phyloP scores from a whole-genome alignment of 164 flowering plant genomes.

The Magnolia changhungtana region DNA sequence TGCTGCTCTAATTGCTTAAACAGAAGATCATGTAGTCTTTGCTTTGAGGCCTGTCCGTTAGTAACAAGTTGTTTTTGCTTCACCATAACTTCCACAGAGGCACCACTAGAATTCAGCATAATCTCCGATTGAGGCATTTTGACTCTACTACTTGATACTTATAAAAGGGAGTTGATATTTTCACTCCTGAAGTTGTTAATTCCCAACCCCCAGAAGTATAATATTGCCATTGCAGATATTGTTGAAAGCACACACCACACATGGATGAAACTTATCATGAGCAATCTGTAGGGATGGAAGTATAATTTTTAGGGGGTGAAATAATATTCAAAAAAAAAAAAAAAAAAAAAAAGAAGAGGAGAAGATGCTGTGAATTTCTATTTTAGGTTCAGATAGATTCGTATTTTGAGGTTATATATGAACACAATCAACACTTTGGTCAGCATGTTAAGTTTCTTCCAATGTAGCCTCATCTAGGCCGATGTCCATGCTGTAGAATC shows the following conservation, averaged over 20 bases:
- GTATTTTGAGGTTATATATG: not conserved
- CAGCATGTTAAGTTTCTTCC: not conserved
- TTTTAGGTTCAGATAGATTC: not conserved
- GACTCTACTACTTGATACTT: not conserved
- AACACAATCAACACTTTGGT: no score
- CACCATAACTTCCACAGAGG: not conserved
- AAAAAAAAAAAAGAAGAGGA: no score
- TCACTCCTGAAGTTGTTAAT: not conserved
- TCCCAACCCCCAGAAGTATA: no score
- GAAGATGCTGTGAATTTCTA: not conserved
- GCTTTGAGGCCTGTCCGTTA: not conserved
- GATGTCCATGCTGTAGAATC: not conserved
- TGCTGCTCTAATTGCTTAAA: no score
- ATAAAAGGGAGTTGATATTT: not conserved
- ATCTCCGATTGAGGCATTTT: not conserved
- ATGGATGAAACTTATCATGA: not conserved
- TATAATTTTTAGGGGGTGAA: not conserved
- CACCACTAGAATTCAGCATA: not conserved
- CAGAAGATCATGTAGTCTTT: not conserved
- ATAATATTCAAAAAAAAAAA: no score
- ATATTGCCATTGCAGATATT: not conserved
- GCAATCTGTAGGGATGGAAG: not conserved
- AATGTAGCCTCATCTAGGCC: not conserved
- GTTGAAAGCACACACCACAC: not conserved
- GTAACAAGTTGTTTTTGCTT: not conserved